Percentiles rank a stretch among this genome's conserved stretches.
These are phyloP conservation scores for Pythium guiyangense DNA, from an alignment of 352 stramenopile species.

Conservation along the genomic window DNA sequence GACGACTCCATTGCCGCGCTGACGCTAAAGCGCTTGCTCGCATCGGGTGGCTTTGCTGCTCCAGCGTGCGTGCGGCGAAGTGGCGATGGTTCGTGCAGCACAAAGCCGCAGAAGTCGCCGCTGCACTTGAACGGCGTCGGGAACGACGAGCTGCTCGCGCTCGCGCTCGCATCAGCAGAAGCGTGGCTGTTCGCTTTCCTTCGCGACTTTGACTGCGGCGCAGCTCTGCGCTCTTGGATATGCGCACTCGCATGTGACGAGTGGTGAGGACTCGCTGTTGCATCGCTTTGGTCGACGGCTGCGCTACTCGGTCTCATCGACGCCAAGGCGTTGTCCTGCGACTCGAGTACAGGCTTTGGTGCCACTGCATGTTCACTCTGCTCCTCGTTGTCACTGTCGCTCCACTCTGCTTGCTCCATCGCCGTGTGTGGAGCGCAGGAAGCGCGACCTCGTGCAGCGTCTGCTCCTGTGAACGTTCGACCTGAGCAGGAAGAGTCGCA, in stretches of 20 bases:
- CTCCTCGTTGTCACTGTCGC: constrained; percentile 59
- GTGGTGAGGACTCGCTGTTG: too few species aligned
- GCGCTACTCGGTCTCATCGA: neutral
- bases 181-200: neutral
- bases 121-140: constrained; percentile 75
- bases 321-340: neutral
- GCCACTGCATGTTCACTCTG: constrained; percentile 17
- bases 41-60: neutral
- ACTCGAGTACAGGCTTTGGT: constrained; percentile 13
- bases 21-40: neutral
- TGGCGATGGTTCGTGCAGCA: constrained; percentile 26
- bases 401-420: constrained; percentile 21
- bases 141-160: constrained; percentile 21
- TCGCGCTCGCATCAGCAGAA: neutral
- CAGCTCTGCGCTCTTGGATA: neutral
- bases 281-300: too few species aligned
- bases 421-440: too few species aligned
- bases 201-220: neutral
- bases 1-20: neutral
- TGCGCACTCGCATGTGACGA: too few species aligned
- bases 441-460: too few species aligned
- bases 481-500: too few species aligned
- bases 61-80: neutral
- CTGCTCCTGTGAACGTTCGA: too few species aligned
- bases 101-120: constrained; percentile 68